Percentiles rank a stretch among this genome's conserved stretches.
These are phyloP conservation scores for Phytophthora uliginosa DNA, from an alignment of 352 stramenopile genomes.

Conservation along the genomic window DNA sequence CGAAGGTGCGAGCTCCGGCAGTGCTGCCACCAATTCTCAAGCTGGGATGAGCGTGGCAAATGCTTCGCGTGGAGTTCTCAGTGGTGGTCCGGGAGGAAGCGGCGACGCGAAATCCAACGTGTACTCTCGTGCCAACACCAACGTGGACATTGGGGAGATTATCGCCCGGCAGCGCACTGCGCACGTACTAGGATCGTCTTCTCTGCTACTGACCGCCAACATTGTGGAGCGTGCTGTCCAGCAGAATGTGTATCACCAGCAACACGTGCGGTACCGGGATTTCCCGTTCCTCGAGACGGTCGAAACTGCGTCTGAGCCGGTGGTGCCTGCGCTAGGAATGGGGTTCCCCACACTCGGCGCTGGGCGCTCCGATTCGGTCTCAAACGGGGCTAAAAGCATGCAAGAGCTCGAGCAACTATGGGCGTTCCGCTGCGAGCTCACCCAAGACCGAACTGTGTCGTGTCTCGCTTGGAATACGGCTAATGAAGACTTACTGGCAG, in stretches of 20 bases:
- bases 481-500: conserved; percentile 92
- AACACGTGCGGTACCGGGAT: conserved; percentile 89
- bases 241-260: conserved; percentile 90
- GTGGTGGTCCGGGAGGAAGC: conserved; percentile 39
- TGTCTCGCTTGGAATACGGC: conserved; percentile 90
- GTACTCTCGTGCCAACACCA: conserved; percentile 76
- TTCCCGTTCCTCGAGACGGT: conserved; percentile 53
- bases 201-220: conserved; percentile 68
- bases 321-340: conserved; percentile 25
- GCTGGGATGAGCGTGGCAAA: conserved; percentile 54
- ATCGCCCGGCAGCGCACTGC: conserved; percentile 73
- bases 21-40: conserved; percentile 48
- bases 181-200: conserved; percentile 69
- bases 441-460: conserved; percentile 64
- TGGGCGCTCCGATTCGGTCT: conserved; percentile 5
- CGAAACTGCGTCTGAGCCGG: conserved; percentile 22
- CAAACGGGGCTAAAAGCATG: conserved; percentile 7
- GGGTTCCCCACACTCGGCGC: conserved; percentile 21
- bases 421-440: conserved; percentile 78
- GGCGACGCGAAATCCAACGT: conserved; percentile 63
- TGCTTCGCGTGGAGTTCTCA: conserved; percentile 55
- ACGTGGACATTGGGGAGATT: conserved; percentile 79
- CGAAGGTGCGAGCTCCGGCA: conserved; percentile 43
- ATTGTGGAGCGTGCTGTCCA: conserved; percentile 89
- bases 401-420: conserved; percentile 77